Conservation (phyloP, 1,284 basidiomycete species). For the Sphagnurus paluster region DNA sequence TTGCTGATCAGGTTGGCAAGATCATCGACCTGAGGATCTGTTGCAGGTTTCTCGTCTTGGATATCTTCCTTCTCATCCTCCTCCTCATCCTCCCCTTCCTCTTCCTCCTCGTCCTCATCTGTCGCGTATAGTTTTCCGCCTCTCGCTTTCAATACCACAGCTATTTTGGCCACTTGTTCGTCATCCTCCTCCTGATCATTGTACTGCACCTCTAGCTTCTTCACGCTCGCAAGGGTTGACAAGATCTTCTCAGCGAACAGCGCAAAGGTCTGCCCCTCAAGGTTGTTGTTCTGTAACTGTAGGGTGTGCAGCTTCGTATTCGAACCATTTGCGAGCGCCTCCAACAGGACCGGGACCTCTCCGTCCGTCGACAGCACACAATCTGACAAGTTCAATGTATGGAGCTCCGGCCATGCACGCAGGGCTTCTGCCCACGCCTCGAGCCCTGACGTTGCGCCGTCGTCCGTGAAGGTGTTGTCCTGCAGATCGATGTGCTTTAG, state of each 20-base stretch:
- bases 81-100: constrained; percentile 46
- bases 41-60: constrained; percentile 19
- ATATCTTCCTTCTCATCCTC: constrained; percentile 26
- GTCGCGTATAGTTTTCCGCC: constrained; percentile 59
- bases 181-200: constrained; percentile 87
- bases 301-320: constrained; percentile 76
- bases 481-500: constrained; percentile 88
- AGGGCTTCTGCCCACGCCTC: constrained; percentile 77
- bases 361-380: constrained; percentile 81
- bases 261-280: constrained; percentile 71
- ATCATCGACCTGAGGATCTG: constrained; percentile 42
- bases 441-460: constrained; percentile 48
- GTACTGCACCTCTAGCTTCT: constrained; percentile 80
- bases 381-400: constrained; percentile 88
- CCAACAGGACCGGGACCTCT: constrained; percentile 63
- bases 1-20: constrained; percentile 64
- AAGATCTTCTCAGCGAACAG: constrained; percentile 69
- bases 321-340: constrained; percentile 68
- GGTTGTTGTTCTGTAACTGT: constrained; percentile 89
- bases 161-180: constrained; percentile 67
- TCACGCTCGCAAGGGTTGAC: constrained; percentile 58
- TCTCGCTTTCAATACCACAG: constrained; percentile 66
- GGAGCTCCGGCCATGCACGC: constrained; percentile 69
- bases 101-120: constrained; percentile 73
- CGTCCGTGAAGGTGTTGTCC: constrained; percentile 91